These are phyloP conservation scores for Purshia tridentata DNA, from an alignment of 306 rosid species.

Conservation along the genomic window DNA sequence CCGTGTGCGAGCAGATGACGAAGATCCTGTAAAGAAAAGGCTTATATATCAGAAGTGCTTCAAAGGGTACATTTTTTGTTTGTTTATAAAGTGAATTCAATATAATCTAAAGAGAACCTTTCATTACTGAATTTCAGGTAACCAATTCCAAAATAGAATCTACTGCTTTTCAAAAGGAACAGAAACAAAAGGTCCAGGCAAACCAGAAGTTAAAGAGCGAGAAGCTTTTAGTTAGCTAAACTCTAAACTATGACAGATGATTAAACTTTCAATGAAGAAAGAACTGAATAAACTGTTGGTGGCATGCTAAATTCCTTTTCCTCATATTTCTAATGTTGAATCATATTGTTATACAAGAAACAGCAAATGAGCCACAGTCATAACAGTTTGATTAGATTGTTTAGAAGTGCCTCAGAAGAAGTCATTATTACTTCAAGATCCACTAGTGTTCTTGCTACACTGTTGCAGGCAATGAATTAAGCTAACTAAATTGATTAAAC, in stretches of 20 bases:
- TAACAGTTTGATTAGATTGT: neutral
- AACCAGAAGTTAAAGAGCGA: neutral
- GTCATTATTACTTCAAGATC: neutral
- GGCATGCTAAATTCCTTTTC: neutral
- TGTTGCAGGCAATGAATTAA: no score
- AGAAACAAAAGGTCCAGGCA: neutral
- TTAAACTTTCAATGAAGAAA: neutral
- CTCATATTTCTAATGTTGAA: neutral
- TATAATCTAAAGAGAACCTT: neutral
- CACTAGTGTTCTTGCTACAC: no score
- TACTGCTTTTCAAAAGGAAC: neutral
- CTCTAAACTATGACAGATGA: neutral
- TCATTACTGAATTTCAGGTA: neutral
- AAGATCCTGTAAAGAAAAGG: slow-evolving; percentile 47
- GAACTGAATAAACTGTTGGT: neutral
- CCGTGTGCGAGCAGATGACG: slow-evolving; percentile 73
- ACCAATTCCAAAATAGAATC: neutral
- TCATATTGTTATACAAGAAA: neutral
- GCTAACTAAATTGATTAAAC: neutral
- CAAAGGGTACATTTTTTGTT: neutral
- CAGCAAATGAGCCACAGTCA: neutral
- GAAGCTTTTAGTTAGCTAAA: neutral
- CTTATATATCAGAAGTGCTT: neutral
- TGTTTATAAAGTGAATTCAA: neutral
- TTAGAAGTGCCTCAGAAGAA: neutral